Evolutionary conservation across 352 stramenopile species (phyloP).

Genomic region (Phytophthora foliorum): DNA sequence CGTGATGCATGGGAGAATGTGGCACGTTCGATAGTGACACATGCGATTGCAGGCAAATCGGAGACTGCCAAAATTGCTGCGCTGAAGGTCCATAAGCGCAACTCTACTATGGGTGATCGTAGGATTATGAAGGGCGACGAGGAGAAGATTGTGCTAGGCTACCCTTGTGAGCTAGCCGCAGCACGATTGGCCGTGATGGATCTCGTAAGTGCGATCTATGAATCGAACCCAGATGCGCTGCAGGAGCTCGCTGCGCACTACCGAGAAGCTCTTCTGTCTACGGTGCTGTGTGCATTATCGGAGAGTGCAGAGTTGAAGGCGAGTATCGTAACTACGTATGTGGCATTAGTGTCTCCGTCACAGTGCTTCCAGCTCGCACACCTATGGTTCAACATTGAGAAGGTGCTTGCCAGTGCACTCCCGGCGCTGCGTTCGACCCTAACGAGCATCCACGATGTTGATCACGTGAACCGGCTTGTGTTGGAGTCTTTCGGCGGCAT

Average conservation of each 20-base stretch:
- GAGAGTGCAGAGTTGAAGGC: conserved; percentile 67
- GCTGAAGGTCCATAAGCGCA: conserved; percentile 66
- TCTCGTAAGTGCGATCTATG: conserved; percentile 55
- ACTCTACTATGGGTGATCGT: conserved; percentile 37
- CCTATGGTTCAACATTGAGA: conserved; percentile 60
- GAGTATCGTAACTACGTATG: conserved; percentile 64
- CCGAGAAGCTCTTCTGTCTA: conserved; percentile 73
- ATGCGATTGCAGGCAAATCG: conserved; percentile 70
- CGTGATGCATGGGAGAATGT: conserved; percentile 64
- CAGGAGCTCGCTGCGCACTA: conserved; percentile 63
- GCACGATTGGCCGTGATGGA: conserved; percentile 57
- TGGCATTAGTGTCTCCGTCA: conserved; percentile 45
- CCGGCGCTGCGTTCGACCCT: conserved; percentile 54
- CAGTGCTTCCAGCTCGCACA: conserved; percentile 66
- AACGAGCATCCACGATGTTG: conserved; percentile 50
- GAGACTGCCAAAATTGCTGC: conserved; percentile 59
- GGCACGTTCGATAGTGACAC: conserved; percentile 55
- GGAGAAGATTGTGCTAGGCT: conserved; percentile 50
- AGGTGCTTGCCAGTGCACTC: conserved; percentile 50
- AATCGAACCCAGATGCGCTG: conserved; percentile 50
- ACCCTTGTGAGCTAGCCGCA: conserved; percentile 49
- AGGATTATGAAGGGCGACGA: conserved; percentile 44
- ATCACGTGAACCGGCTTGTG: conserved; percentile 59
- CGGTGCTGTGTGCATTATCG: conserved; percentile 59
- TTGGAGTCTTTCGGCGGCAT: conserved; percentile 72